Evolutionary conservation across 2,329 filamentous ascomycete species (phyloP).

Genomic region (Claviceps arundinis): DNA sequence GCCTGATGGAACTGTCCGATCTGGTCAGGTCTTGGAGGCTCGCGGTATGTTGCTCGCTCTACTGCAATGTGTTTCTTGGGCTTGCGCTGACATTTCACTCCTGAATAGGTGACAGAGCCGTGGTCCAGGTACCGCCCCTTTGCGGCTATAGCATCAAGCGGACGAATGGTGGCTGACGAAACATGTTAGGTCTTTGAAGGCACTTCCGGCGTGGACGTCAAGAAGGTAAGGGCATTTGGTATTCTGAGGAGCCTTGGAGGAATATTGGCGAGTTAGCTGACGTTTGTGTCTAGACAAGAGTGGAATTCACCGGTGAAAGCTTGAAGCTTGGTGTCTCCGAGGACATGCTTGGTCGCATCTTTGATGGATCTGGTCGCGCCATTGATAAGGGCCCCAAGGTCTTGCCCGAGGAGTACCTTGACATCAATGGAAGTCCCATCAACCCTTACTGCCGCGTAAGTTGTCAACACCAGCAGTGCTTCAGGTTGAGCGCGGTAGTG

Average conservation of each 20-base stretch:
- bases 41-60: conserved; percentile 51
- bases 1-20: conserved; percentile 85
- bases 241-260: not conserved
- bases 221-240: conserved; percentile 56
- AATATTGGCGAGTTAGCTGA: conserved; percentile 12
- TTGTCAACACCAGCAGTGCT: not conserved
- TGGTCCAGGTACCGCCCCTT: conserved; percentile 64
- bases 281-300: conserved; percentile 56
- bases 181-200: conserved; percentile 78
- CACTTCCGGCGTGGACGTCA: conserved; percentile 93
- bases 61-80: not conserved
- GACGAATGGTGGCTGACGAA: conserved; percentile 12
- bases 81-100: conserved; percentile 1
- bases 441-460: conserved; percentile 90
- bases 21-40: conserved; percentile 93
- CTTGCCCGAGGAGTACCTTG: conserved; percentile 91
- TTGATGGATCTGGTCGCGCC: conserved; percentile 92
- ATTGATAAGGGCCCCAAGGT: conserved; percentile 99
- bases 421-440: conserved; percentile 98
- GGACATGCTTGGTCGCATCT: conserved; percentile 98
- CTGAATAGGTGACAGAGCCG: conserved; percentile 65
- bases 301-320: conserved; percentile 94
- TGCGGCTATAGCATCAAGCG: conserved; percentile 2
- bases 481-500: not conserved
- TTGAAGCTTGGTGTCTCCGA: conserved; percentile 98